Evolutionary conservation across 208 protist species (phyloP), one percentile per base, ranked within the genome.

Genomic region (Zelonia costaricensis): DNA sequence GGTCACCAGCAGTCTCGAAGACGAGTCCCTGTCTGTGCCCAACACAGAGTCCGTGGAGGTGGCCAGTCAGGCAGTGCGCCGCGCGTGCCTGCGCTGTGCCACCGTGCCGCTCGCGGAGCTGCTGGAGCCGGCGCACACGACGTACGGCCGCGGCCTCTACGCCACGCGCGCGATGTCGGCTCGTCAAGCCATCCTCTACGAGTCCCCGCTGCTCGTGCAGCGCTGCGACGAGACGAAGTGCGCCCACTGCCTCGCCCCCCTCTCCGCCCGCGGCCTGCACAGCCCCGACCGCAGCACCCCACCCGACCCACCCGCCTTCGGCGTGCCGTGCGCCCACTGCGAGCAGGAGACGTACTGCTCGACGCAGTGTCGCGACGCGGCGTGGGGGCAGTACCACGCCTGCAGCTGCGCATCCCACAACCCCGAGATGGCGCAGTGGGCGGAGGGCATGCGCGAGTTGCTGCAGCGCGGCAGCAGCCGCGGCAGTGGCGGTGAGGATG

Each of bases 271-370:
- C 12, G 23, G 15, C 0, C 39, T 46, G 6, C 25, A 20, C 23
- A 54, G 52, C 1, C 40, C 30, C 15, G 45, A 49, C 47, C 28
- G 33, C 30, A 36, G 18, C 28, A 16, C 1, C 28, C 27, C 46
- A 16, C 25, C 6, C 28, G 53, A 56, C 47, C 18, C 58, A 0
- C 25, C 27, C 7, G 56, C 57, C 6, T 20, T 49, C 5, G 81
- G 62, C 6, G 59, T 91, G n/a, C 31, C 57, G 0, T 92, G 83
- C 61, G 58, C 66, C 10, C 54, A 82, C 60, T 92, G 86, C 46
- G 56, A 76, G 7, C 30, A 58, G 13, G 84, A 95, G 56, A 74
- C 68, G 10, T 95, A 95, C 72, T 95, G 90, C 70, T 86, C 75
- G 18, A 12, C 35, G 16, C 64, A 60, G 22, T 95, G 90, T 51